Percentiles rank a stretch among this genome's conserved stretches.
These are phyloP conservation scores for Pseudocercospora pini-densiflorae DNA, from an alignment of 2,329 filamentous ascomycete species.

Conservation along the genomic window DNA sequence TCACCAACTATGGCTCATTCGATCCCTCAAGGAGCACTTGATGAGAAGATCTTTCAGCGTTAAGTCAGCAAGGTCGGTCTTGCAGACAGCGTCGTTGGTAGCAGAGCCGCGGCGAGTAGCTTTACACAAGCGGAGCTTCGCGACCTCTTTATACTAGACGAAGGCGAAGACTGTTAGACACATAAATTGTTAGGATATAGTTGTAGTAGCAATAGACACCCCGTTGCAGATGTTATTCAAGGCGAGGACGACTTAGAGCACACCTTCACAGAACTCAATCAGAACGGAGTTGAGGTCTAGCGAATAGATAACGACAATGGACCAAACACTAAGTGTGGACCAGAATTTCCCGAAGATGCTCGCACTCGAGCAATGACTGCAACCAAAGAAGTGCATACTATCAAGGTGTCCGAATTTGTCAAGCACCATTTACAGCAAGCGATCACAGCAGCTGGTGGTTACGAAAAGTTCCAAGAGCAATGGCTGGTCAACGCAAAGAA, in stretches of 20 bases:
- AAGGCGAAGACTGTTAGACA: conserved; percentile 65
- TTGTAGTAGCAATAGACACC: conserved; percentile 61
- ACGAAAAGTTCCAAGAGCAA: conserved; percentile 67
- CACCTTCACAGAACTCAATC: conserved; percentile 31
- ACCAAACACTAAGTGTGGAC: conserved; percentile 19
- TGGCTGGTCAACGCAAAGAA: conserved; percentile 63
- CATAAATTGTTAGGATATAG: conserved; percentile 68
- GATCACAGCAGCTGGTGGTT: conserved; percentile 66
- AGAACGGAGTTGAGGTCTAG: conserved; percentile 25
- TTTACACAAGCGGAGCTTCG: conserved; percentile 70
- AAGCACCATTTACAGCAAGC: conserved; percentile 63
- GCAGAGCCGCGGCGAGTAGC: conserved; percentile 62
- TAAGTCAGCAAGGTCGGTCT: conserved; percentile 73
- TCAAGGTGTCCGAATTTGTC: conserved; percentile 69
- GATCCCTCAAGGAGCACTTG: conserved; percentile 65
- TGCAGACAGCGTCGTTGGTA: conserved; percentile 72
- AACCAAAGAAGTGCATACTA: conserved; percentile 69
- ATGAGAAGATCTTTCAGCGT: conserved; percentile 76
- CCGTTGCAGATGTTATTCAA: conserved; percentile 31
- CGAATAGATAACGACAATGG: conserved; percentile 24
- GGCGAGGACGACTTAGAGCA: conserved; percentile 30
- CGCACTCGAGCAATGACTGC: conserved; percentile 56
- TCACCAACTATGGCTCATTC: too few relatives aligned
- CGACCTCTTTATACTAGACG: conserved; percentile 70
- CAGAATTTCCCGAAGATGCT: conserved; percentile 51